These are phyloP conservation scores for Malus hybrid DNA, from an alignment of 331 rosid species.

Conservation along the genomic window DNA sequence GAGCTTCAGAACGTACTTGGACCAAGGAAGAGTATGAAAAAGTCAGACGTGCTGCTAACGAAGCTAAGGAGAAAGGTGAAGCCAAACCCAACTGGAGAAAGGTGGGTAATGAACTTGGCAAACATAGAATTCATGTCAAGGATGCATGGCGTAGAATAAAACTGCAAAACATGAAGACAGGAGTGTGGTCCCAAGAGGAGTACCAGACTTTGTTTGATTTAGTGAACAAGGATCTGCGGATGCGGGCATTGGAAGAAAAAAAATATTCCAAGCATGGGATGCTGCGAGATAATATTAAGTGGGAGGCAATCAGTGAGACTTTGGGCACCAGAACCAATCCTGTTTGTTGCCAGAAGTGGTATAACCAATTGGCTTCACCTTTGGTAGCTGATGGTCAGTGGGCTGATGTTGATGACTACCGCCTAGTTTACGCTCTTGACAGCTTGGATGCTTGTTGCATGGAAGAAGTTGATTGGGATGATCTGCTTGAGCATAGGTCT, in stretches of 20 bases:
- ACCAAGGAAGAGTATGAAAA: slow-evolving; percentile 40
- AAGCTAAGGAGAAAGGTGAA: neutral
- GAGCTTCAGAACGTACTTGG: slow-evolving; percentile 37
- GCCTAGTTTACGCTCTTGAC: slow-evolving; percentile 39
- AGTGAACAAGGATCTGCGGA: slow-evolving; percentile 56
- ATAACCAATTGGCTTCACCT: slow-evolving; percentile 49
- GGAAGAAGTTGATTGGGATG: slow-evolving; percentile 85
- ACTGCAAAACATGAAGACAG: slow-evolving; percentile 22
- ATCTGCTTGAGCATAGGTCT: slow-evolving; percentile 53
- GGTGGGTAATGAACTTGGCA: slow-evolving; percentile 48
- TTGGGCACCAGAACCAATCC: slow-evolving; percentile 37
- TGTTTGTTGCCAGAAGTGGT: slow-evolving; percentile 61
- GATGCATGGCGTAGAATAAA: slow-evolving; percentile 62
- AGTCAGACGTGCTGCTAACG: neutral
- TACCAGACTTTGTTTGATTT: slow-evolving; percentile 62
- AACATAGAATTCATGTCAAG: slow-evolving; percentile 55
- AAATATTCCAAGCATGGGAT: slow-evolving; percentile 47
- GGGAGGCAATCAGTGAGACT: slow-evolving; percentile 57
- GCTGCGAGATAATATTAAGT: slow-evolving; percentile 70
- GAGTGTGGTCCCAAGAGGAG: slow-evolving; percentile 63
- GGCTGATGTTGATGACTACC: slow-evolving; percentile 68
- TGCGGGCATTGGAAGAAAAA: slow-evolving; percentile 40
- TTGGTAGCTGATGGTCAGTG: slow-evolving; percentile 50
- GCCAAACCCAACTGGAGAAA: slow-evolving; percentile 33
- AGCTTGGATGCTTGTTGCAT: slow-evolving; percentile 56